These are phyloP conservation scores for Phaffia australis DNA, from an alignment of 768 basidiomycete species.

Conservation along the genomic window DNA sequence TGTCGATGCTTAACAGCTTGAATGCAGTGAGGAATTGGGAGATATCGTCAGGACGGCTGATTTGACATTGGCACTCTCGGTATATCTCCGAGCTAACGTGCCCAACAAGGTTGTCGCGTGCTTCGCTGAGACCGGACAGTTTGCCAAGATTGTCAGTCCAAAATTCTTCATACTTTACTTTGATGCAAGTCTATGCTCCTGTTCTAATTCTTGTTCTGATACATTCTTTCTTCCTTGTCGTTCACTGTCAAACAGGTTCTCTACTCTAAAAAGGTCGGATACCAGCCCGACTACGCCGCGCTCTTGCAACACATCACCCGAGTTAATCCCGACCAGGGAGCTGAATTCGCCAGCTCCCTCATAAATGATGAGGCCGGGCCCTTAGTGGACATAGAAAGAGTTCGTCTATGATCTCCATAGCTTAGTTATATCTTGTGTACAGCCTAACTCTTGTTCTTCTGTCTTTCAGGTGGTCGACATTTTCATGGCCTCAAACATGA, in stretches of 20 bases:
- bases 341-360: conserved; percentile 90
- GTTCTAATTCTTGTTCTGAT: background rate
- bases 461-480: conserved; percentile 74
- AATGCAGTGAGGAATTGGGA: conserved; percentile 95
- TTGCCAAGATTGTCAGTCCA: conserved; percentile 72
- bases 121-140: conserved; percentile 98
- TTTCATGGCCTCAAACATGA: conserved; percentile 99
- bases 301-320: conserved; percentile 94
- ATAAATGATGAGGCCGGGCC: conserved; percentile 89
- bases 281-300: conserved; percentile 81
- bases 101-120: conserved; percentile 98
- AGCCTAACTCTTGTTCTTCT: background rate
- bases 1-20: conserved; percentile 49
- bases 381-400: conserved; percentile 84
- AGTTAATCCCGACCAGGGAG: conserved; percentile 90
- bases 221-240: background rate
- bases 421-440: background rate
- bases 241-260: conserved; percentile 36
- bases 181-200: too few species aligned
- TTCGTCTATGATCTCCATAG: conserved; percentile 36
- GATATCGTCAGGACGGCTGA: conserved; percentile 90
- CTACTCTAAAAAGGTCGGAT: conserved; percentile 93
- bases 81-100: conserved; percentile 92
- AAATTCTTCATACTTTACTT: too few species aligned
- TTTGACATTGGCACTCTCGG: conserved; percentile 92